Evolutionary conservation across 805 yeast genomes (phyloP).

Genomic region (Blastobotrys attinorum): DNA sequence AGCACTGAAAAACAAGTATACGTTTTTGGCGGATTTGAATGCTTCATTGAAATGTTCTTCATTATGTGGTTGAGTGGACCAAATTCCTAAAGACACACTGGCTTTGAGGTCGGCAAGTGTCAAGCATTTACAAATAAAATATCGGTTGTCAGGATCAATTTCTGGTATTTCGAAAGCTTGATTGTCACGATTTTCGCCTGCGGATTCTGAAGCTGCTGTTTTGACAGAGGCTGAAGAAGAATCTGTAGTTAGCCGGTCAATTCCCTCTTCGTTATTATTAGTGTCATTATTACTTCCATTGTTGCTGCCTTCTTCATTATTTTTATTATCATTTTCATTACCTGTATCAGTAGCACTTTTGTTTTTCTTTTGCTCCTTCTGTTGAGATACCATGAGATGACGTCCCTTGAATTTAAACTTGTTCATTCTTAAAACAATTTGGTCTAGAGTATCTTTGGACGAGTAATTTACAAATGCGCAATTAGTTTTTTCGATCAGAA

Average conservation of each 20-base stretch:
- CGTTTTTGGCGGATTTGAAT: conserved; percentile 27
- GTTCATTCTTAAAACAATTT: conserved; percentile 23
- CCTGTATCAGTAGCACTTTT: background rate
- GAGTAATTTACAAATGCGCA: conserved; percentile 37
- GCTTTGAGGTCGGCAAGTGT: conserved; percentile 31
- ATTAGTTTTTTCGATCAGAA: conserved; percentile 33
- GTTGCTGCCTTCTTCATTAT: too few species aligned
- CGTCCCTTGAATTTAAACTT: conserved; percentile 23
- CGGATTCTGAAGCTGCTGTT: background rate
- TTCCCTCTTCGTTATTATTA: background rate
- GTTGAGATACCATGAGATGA: conserved; percentile 25
- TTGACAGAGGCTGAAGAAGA: too few species aligned
- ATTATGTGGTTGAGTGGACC: conserved; percentile 38
- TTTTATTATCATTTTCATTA: background rate
- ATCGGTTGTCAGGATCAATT: conserved; percentile 19
- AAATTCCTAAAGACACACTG: conserved; percentile 27
- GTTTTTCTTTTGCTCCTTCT: conserved; percentile 1
- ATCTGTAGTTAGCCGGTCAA: background rate
- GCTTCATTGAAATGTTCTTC: conserved; percentile 32
- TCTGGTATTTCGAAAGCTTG: background rate
- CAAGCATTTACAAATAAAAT: conserved; percentile 34
- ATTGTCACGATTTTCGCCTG: background rate
- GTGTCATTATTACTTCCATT: background rate
- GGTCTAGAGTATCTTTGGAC: conserved; percentile 24
- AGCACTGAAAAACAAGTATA: conserved; percentile 34